Percentiles rank a stretch among this genome's conserved stretches.
These are phyloP conservation scores for Ganoderma meredithae DNA, from an alignment of 1,284 basidiomycete species.

Conservation along the genomic window DNA sequence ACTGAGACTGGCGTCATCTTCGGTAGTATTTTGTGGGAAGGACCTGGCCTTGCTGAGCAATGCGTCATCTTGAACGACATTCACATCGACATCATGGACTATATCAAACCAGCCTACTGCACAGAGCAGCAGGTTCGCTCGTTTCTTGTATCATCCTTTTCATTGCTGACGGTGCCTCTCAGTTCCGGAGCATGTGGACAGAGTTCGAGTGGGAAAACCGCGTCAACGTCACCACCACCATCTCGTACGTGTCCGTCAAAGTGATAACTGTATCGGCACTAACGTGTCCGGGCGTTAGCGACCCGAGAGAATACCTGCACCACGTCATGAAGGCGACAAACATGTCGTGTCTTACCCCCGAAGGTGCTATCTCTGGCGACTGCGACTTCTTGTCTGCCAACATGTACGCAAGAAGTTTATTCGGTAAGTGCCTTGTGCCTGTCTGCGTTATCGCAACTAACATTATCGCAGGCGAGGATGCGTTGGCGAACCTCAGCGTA, in stretches of 20 bases:
- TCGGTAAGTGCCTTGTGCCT: slow-evolving; percentile 61
- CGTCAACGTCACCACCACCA: slow-evolving; percentile 88
- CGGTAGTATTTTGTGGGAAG: slow-evolving; percentile 97
- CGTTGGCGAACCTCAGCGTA: slow-evolving; percentile 94
- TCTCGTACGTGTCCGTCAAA: slow-evolving; percentile 61
- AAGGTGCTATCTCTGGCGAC: slow-evolving; percentile 89
- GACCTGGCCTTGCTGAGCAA: slow-evolving; percentile 85
- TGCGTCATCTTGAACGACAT: slow-evolving; percentile 97
- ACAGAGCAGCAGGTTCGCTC: slow-evolving; percentile 89
- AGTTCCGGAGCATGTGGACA: slow-evolving; percentile 98
- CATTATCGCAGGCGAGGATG: slow-evolving; percentile 82
- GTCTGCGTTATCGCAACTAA: background rate
- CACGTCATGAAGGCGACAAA: slow-evolving; percentile 95
- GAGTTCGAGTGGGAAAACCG: slow-evolving; percentile 99
- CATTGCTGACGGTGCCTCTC: slow-evolving; percentile 18
- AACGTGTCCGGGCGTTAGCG: slow-evolving; percentile 46
- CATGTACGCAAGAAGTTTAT: slow-evolving; percentile 91
- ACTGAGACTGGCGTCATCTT: slow-evolving; percentile 99
- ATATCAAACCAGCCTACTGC: slow-evolving; percentile 97
- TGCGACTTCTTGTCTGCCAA: slow-evolving; percentile 96
- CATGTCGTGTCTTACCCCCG: slow-evolving; percentile 96
- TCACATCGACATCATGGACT: slow-evolving; percentile 99
- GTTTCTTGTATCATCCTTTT: background rate
- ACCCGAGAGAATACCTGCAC: slow-evolving; percentile 84
- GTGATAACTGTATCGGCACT: slow-evolving; percentile 14